Evolutionary conservation across 2,329 filamentous ascomycete species (phyloP), one percentile per base, ranked within the genome.

Genomic region (Botrytis byssoidea): DNA sequence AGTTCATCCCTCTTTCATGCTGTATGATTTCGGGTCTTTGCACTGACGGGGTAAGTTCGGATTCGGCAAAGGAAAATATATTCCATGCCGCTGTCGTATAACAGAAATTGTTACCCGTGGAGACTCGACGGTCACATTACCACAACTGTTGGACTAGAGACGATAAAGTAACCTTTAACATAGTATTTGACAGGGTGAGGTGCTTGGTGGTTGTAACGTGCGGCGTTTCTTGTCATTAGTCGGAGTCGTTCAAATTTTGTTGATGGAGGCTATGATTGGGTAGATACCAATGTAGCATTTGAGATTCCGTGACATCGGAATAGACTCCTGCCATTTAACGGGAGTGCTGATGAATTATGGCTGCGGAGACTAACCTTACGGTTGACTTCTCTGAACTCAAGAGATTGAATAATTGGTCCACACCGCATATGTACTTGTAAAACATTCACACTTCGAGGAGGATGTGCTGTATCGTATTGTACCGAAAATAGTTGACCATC

Each of bases 21-120:
- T 70, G 68, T 70, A 63, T 63, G 68, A 70, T 70, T 29, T 70
- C 55, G 68, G 55, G 66, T 57, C 66, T 69, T 59, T 57, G 48
- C 48, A 42, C 48, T 57, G n/a, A 37, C 66, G 66, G 48, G 40
- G 10, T 16, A 25, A 32, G 66, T 69, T 69, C 66, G 37, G 51
- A 57, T 57, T 69, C 66, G 66, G 66, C 48, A 69, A 57, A 69
- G 66, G 66, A 69, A 69, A 69, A 42, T 42, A 69, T 32, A 57
- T 37, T 69, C 37, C 48, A 57, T 57, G 55, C 66, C 48, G 37
- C 66, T 69, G 66, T 69, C 55, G 66, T 69, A 42, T 51, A 57
- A 68, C 66, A 40, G 48, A 57, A 32, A 51, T 57, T 57, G 48
- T 48, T 42, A 68, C 35, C 48, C 48, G 66, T 57, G 48, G 66